phyloP scores from a whole-genome alignment of 306 rosid genomes.

The Biancaea sappan region DNA sequence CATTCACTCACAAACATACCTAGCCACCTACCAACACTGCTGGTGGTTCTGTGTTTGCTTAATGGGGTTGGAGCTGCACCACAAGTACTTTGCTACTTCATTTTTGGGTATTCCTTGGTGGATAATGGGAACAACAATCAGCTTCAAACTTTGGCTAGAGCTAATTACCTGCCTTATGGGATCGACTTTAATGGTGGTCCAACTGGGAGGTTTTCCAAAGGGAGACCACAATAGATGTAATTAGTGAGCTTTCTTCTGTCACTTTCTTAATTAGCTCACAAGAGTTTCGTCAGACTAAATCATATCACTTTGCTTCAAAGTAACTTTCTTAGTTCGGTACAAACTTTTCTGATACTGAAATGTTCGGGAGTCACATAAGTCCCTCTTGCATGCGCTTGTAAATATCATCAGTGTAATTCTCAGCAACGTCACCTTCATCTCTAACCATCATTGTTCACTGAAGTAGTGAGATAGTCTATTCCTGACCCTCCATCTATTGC shows the following conservation, averaged over 20 bases:
- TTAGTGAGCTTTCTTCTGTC: slow-evolving; percentile 55
- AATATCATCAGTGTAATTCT: neutral
- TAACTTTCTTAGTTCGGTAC: neutral
- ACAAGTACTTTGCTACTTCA: slow-evolving; percentile 45
- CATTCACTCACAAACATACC: slow-evolving; percentile 27
- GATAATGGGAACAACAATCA: slow-evolving; percentile 65
- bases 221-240: slow-evolving; percentile 69
- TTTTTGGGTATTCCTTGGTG: slow-evolving; percentile 60
- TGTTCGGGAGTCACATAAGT: neutral
- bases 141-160: slow-evolving; percentile 30
- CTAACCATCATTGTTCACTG: neutral
- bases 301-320: neutral
- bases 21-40: neutral
- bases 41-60: slow-evolving; percentile 39
- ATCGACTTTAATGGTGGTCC: slow-evolving; percentile 50
- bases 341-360: too few species aligned
- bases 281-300: neutral
- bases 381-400: neutral
- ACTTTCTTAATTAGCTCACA: slow-evolving; percentile 6
- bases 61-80: slow-evolving; percentile 16
- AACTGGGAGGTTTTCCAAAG: slow-evolving; percentile 64
- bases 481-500: neutral
- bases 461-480: neutral
- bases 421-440: neutral
- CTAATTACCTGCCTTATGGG: slow-evolving; percentile 58